Percentiles rank a stretch among this genome's conserved stretches.
Evolutionary conservation across 495 filamentous ascomycete species (phyloP).

Genomic region (Durotheca rogersii): DNA sequence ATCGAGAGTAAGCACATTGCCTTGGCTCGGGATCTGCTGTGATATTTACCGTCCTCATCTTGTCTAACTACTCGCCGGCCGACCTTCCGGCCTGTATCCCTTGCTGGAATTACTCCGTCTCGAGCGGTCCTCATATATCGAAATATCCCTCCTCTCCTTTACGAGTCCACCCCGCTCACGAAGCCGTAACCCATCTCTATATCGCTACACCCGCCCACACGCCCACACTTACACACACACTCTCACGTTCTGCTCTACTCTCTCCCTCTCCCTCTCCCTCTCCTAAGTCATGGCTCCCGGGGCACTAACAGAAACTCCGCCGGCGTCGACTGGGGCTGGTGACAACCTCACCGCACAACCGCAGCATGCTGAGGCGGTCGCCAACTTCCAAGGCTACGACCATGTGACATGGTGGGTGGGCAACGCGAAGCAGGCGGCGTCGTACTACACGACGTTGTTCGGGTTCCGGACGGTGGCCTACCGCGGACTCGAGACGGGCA

Average conservation of each 20-base stretch:
- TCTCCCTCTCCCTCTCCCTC: too few relatives aligned
- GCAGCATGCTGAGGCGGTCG: slow-evolving; percentile 32
- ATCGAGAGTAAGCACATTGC: background rate
- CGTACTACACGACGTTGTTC: slow-evolving; percentile 81
- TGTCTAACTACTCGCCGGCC: background rate
- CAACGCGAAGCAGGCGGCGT: slow-evolving; percentile 90
- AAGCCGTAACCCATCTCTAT: too few relatives aligned
- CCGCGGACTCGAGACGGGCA: slow-evolving; percentile 82
- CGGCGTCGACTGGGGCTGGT: slow-evolving; percentile 40
- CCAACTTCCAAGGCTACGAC: slow-evolving; percentile 79
- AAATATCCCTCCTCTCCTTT: too few relatives aligned
- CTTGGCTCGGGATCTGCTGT: too few relatives aligned
- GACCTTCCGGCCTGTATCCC: too few relatives aligned
- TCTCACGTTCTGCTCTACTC: too few relatives aligned
- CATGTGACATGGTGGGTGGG: slow-evolving; percentile 92
- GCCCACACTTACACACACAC: slow-evolving; percentile 4
- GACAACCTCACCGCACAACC: slow-evolving; percentile 48
- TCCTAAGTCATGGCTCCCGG: slow-evolving; percentile 72
- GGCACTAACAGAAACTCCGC: slow-evolving; percentile 60
- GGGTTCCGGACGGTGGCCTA: slow-evolving; percentile 82
- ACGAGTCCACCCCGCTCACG: too few relatives aligned
- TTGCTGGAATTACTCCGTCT: too few relatives aligned
- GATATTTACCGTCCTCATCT: too few relatives aligned
- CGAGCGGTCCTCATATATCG: too few relatives aligned
- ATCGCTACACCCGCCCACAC: too few relatives aligned